These are phyloP conservation scores for Penicillium nucicola DNA, from an alignment of 495 filamentous ascomycete genomes.

Conservation along the genomic window DNA sequence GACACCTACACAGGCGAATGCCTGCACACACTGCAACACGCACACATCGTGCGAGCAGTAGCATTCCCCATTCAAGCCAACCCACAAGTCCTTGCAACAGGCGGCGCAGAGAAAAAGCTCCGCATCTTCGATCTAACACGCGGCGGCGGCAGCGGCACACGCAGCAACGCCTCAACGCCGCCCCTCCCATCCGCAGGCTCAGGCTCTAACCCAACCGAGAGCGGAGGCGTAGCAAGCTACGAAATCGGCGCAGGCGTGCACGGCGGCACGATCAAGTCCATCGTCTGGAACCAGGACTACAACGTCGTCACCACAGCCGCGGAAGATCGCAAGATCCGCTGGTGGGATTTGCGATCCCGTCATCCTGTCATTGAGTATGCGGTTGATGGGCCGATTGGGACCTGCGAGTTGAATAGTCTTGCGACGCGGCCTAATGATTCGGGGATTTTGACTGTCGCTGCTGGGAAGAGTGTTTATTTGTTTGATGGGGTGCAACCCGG, in stretches of 20 bases:
- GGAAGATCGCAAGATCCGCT: slow-evolving; percentile 86
- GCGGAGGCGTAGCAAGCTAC: slow-evolving; percentile 52
- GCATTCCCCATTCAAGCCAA: slow-evolving; percentile 77
- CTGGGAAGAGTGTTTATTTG: slow-evolving; percentile 89
- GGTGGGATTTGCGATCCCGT: slow-evolving; percentile 85
- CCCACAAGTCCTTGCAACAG: slow-evolving; percentile 80
- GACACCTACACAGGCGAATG: slow-evolving; percentile 93
- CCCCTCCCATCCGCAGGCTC: slow-evolving; percentile 25
- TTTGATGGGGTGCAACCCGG: slow-evolving; percentile 75
- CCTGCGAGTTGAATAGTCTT: slow-evolving; percentile 76
- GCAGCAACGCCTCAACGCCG: slow-evolving; percentile 41
- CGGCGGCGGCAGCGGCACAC: slow-evolving; percentile 11
- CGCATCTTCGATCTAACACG: slow-evolving; percentile 84
- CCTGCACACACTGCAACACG: slow-evolving; percentile 80
- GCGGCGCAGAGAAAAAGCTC: slow-evolving; percentile 93
- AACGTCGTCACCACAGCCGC: slow-evolving; percentile 86
- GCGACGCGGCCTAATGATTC: slow-evolving; percentile 38
- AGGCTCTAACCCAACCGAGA: slow-evolving; percentile 23
- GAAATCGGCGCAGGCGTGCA: slow-evolving; percentile 86
- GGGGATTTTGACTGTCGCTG: slow-evolving; percentile 53
- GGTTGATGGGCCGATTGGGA: slow-evolving; percentile 80
- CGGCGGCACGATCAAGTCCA: slow-evolving; percentile 84
- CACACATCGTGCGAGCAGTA: slow-evolving; percentile 91
- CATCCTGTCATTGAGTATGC: slow-evolving; percentile 65
- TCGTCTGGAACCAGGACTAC: slow-evolving; percentile 85